Base-by-base conservation (phyloP, 2,329 filamentous ascomycete species). In the Penicillium sumatraense region DNA sequence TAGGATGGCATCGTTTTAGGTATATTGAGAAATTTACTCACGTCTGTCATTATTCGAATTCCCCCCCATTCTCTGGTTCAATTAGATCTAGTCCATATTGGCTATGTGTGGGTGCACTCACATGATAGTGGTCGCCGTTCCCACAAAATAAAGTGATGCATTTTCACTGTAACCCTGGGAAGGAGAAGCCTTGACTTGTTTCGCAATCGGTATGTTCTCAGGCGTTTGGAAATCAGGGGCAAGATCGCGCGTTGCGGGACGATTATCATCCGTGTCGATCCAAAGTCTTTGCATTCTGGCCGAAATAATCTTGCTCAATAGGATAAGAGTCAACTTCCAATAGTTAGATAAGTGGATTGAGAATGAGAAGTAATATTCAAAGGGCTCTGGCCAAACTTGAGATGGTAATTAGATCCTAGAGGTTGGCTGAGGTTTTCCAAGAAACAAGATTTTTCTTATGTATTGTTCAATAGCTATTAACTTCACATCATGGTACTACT, bases 121-220 rank as follows among this genome's bases (percentile, higher is more conserved):
- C 70, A 75, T 58, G 18, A 75, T 69, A 1, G 70, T 73, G 7
- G 73, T 77, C 3, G 74, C 75, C 5, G 69, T 76, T 7, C 75
- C 75, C 3, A 77, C 64, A 42, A 76, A 77, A 38, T 71, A 72
- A 3, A 78, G 50, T 3, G 68, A 70, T 29, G 70, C 75, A 64
- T 76, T 74, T 40, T 73, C 70, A 0, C 58, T 59, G 7, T 65
- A 70, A 14, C 56, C 20, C 14, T 57, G 63, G 2, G 68, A 66
- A 1, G 80, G 79, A 61, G 80, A 75, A 3, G 75, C 49, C 54
- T 79, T 79, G 41, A 71, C 77, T 42, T 75, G 69, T 58, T 78
- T 80, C n/a, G 79, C 72, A 8, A 68, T 58, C 7, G 80, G 79
- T 0, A 81, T 65, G 8, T 65, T 59, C 13, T 63, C 51, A 2